Percentiles rank a stretch among this genome's conserved stretches.
phyloP scores from a whole-genome alignment of 75 land plant species.

The Larix kaempferi region DNA sequence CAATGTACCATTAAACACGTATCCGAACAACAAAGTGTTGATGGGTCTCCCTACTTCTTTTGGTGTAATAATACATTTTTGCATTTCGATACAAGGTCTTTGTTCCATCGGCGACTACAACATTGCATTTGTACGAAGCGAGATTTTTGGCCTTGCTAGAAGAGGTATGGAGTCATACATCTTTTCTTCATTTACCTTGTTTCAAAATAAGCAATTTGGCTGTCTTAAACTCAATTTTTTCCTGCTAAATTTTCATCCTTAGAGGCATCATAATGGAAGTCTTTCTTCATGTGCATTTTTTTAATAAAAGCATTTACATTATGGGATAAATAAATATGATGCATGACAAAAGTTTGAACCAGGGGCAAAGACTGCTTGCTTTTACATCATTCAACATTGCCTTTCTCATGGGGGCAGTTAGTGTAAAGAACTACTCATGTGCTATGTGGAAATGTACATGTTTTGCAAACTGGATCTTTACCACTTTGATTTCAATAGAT shows the following conservation, averaged over 20 bases:
- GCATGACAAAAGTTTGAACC: slow-evolving; percentile 2
- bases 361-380: neutral
- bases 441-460: neutral
- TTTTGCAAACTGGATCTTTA: neutral
- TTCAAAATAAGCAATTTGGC: slow-evolving; percentile 2
- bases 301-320: neutral
- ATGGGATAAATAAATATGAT: neutral
- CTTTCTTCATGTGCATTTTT: neutral
- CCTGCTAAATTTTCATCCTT: neutral
- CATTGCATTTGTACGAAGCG: slow-evolving; percentile 87
- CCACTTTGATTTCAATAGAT: neutral
- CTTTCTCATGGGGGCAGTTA: neutral
- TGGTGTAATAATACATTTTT: too few species aligned
- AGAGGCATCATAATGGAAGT: neutral
- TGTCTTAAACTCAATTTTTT: neutral
- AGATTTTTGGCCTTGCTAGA: slow-evolving; percentile 77
- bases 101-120: slow-evolving; percentile 75
- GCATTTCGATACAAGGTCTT: slow-evolving; percentile 44
- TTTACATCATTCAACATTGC: neutral
- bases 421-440: neutral
- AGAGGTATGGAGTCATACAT: slow-evolving; percentile 45
- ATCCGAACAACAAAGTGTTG: too few species aligned
- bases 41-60: too few species aligned
- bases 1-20: too few species aligned
- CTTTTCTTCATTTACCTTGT: neutral